Base-by-base conservation (phyloP, 2,329 filamentous ascomycete genomes). In the Ceratocystis eucalypticola region DNA sequence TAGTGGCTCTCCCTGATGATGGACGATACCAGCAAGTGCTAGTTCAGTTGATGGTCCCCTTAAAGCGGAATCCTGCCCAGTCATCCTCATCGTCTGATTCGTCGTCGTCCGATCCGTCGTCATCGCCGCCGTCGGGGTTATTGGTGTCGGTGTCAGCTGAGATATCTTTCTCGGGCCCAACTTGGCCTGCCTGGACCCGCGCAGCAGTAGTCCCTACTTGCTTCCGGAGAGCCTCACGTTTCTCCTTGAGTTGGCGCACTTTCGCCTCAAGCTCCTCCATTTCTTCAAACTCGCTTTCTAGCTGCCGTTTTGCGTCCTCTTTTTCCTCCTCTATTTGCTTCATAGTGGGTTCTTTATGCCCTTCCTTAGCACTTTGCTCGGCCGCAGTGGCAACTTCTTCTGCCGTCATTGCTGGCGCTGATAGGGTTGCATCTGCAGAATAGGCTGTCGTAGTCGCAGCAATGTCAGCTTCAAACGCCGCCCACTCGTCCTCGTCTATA, bases 391-490 rank as follows among this genome's bases (percentile, higher is more conserved):
- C 84, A 0, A 87, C 70, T 71, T 90, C 82, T 3, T 83, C 83
- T 0, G 84, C 81, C 1, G 84, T 83, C 72, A 91, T 78, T 2
- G 86, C 87, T 0, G 86, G 84, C 0, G 87, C 88, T 1, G 82
- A 85, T 69, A 91, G 89, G 2, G 85, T 83, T 5, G 83, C 85
- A 67, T 82, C 79, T 50, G 57, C 55, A 71, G 69, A 55, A 33
- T 75, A 75, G 1, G 76, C 71, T 1, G 72, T 72, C 33, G 74
- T 70, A 28, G 77, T 73, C 37, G 77, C 76, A 20, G 85, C 87
- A 66, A 96, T 85, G 65, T 96, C 89, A 2, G 88, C 88, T 73
- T 96, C 88, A 73, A 96, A 95, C 7, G 89, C 89, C 1, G 89
- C 88, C 88, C 89, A 94, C 75, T 94, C 89, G 65, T 87, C 84